A percentile compares a stretch with the other conserved stretches of the same genome.
Conservation (phyloP, 768 basidiomycete species). For the Lepiota subincarnata region DNA sequence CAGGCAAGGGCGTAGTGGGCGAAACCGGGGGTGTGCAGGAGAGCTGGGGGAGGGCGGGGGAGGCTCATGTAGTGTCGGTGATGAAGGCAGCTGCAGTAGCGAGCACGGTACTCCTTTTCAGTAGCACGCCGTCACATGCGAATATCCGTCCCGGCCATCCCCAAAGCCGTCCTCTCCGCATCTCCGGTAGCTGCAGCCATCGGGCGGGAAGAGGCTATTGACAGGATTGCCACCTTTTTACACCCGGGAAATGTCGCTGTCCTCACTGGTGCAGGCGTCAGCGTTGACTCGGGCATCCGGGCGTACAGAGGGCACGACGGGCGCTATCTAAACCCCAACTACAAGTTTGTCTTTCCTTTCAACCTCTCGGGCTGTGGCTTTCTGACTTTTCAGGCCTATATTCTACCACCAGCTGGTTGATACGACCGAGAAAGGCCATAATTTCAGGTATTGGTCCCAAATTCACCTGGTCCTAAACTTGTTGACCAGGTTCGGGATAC, state of each 20-base stretch:
- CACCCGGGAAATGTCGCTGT: slow-evolving; percentile 65
- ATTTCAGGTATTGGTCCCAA: slow-evolving; percentile 55
- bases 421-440: slow-evolving; percentile 57
- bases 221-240: slow-evolving; percentile 64
- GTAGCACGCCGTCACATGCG: slow-evolving; percentile 57
- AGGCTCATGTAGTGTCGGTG: slow-evolving; percentile 38
- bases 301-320: slow-evolving; percentile 91
- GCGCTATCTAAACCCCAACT: slow-evolving; percentile 86
- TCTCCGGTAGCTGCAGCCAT: slow-evolving; percentile 33
- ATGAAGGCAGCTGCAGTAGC: slow-evolving; percentile 12
- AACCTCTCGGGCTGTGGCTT: neutral
- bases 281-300: slow-evolving; percentile 92
- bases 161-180: slow-evolving; percentile 53
- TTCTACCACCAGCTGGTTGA: slow-evolving; percentile 85
- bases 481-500: neutral
- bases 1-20: slow-evolving; percentile 79
- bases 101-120: slow-evolving; percentile 16
- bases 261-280: slow-evolving; percentile 90
- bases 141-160: slow-evolving; percentile 72
- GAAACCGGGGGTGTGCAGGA: slow-evolving; percentile 68
- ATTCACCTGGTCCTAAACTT: neutral
- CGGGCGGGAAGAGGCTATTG: slow-evolving; percentile 48
- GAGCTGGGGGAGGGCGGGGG: slow-evolving; percentile 6
- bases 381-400: slow-evolving; percentile 45
- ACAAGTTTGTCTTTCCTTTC: slow-evolving; percentile 49